phyloP scores from a whole-genome alignment of 1,284 basidiomycete species.

The Ustilago lituana region DNA sequence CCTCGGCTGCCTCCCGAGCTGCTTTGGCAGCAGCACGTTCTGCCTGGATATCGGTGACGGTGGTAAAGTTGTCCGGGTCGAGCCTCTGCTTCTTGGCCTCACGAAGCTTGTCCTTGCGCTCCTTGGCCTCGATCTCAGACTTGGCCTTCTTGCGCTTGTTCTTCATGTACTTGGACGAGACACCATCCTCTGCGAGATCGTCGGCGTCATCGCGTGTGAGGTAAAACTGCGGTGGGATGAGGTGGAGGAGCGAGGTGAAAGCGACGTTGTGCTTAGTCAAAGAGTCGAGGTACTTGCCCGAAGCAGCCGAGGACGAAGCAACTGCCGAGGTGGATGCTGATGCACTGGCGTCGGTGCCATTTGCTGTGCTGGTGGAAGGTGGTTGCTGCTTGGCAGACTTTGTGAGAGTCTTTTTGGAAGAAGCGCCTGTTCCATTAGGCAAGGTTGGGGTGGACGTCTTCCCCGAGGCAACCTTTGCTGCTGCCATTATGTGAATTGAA shows the following conservation, averaged over 20 bases:
- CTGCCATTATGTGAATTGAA: conserved; percentile 29
- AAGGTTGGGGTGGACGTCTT: conserved; percentile 15
- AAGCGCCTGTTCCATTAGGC: conserved; percentile 12
- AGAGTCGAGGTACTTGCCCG: conserved; percentile 38
- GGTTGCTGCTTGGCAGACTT: conserved; percentile 13
- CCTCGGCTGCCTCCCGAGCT: conserved; percentile 32
- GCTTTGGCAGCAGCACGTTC: conserved; percentile 50
- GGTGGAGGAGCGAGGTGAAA: conserved; percentile 54
- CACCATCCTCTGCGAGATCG: conserved; percentile 42
- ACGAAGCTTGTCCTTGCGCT: conserved; percentile 52
- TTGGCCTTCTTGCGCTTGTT: conserved; percentile 64
- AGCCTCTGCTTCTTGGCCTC: conserved; percentile 59
- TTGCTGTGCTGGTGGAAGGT: too few relatives aligned
- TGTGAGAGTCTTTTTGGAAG: conserved; percentile 19
- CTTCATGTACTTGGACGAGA: conserved; percentile 60
- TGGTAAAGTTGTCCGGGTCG: conserved; percentile 62
- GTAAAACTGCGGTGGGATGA: conserved; percentile 64
- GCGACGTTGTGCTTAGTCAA: conserved; percentile 53
- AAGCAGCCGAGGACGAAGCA: conserved; percentile 5
- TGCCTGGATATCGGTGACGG: conserved; percentile 52
- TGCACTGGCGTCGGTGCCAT: conserved; percentile 10
- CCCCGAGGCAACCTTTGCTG: conserved; percentile 25
- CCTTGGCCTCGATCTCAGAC: conserved; percentile 56
- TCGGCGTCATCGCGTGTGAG: conserved; percentile 49
- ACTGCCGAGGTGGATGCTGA: conserved; percentile 22